These are phyloP conservation scores for Tagetes erecta DNA, from an alignment of 129 eudicot species.

Conservation along the genomic window DNA sequence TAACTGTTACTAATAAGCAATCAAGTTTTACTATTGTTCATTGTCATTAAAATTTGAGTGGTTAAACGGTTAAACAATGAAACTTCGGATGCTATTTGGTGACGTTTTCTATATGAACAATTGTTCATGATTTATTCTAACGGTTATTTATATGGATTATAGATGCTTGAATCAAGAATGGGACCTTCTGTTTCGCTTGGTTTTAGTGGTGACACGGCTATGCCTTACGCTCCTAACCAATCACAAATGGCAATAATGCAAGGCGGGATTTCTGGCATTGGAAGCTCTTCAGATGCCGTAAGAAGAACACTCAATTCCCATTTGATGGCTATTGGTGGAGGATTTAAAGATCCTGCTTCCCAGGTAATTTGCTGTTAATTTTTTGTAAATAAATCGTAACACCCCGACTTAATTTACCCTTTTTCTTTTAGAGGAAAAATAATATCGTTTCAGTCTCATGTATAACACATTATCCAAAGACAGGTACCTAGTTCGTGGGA, in stretches of 20 bases:
- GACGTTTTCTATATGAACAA: not conserved
- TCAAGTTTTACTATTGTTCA: not conserved
- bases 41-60: not conserved
- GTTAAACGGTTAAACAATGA: not conserved
- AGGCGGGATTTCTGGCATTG: constrained; percentile 49
- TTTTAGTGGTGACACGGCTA: constrained; percentile 57
- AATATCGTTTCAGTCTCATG: not conserved
- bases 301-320: constrained; percentile 63
- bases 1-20: not conserved
- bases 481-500: constrained; percentile 84
- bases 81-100: not conserved
- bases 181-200: constrained; percentile 63
- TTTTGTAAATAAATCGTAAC: not conserved
- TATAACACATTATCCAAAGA: constrained; percentile 19
- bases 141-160: not conserved
- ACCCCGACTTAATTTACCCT: not conserved
- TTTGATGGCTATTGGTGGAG: constrained; percentile 46
- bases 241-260: constrained; percentile 56
- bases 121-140: not conserved
- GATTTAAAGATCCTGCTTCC: constrained; percentile 65
- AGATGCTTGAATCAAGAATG: constrained; percentile 63
- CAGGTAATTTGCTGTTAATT: constrained; percentile 43
- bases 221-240: constrained; percentile 57
- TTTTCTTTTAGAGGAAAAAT: not conserved
- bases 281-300: constrained; percentile 59